Evolutionary conservation across 2,329 filamentous ascomycete genomes (phyloP).

Genomic region (Clonostachys byssicola): DNA sequence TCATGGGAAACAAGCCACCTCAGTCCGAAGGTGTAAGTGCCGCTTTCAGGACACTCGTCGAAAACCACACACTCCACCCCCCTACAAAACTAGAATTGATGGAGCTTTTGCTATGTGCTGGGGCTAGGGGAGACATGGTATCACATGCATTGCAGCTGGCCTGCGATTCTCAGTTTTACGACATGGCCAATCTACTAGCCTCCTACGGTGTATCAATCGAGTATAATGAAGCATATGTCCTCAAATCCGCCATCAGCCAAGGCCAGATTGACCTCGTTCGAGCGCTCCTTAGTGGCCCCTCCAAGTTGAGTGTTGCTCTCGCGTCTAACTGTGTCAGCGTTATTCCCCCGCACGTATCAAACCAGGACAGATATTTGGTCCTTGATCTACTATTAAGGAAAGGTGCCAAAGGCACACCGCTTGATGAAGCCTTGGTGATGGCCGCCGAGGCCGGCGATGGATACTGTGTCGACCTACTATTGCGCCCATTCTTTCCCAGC

Average conservation of each 20-base stretch:
- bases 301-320: slow-evolving; percentile 32
- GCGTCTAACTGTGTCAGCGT: slow-evolving; percentile 46
- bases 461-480: slow-evolving; percentile 40
- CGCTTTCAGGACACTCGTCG: slow-evolving; percentile 43
- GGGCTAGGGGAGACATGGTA: slow-evolving; percentile 46
- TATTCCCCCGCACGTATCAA: slow-evolving; percentile 39
- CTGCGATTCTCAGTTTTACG: slow-evolving; percentile 42
- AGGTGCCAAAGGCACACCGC: slow-evolving; percentile 39
- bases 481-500: slow-evolving; percentile 39
- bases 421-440: slow-evolving; percentile 47
- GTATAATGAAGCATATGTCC: slow-evolving; percentile 42
- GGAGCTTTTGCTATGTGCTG: slow-evolving; percentile 54
- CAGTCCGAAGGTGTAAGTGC: slow-evolving; percentile 40
- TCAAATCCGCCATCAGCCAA: slow-evolving; percentile 41
- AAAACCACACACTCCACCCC: slow-evolving; percentile 38
- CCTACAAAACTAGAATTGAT: slow-evolving; percentile 46
- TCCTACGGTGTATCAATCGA: slow-evolving; percentile 50
- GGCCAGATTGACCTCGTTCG: slow-evolving; percentile 41
- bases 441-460: slow-evolving; percentile 42
- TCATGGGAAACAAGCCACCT: slow-evolving; percentile 49
- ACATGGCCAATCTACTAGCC: slow-evolving; percentile 50
- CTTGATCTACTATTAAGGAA: slow-evolving; percentile 42
- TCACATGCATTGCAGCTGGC: slow-evolving; percentile 43
- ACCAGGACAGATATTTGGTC: slow-evolving; percentile 38
- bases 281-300: slow-evolving; percentile 39